Evolutionary conservation across 2,329 filamentous ascomycete species (phyloP), one percentile per base, ranked within the genome.

Genomic region (Claviceps sp.): DNA sequence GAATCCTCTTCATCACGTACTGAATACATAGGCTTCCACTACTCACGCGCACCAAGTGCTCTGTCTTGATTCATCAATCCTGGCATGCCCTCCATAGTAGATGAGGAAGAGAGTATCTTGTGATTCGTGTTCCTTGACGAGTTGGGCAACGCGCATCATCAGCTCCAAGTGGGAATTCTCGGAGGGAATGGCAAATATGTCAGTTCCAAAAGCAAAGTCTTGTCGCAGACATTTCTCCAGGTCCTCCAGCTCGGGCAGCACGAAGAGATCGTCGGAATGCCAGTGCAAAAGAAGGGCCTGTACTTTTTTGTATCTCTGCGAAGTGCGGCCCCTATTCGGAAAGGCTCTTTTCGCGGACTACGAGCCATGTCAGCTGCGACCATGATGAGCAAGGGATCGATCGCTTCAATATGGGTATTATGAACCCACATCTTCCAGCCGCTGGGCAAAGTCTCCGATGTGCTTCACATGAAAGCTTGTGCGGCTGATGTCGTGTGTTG

Each of bases 11-110:
- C 8, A n/a, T 46, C 22, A 8, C 3, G 52, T 42, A 16, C 10
- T 24, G 5, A 44, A 11, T 11, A 10, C 24, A 24, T 24, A 1
- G 24, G 5, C 24, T 24, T 1, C 4, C 24, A 24, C 24, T 47
- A 74, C 73, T 67, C 66, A 76, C 69, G 77, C 77, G 60, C 76
- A 80, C 77, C 77, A 80, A 7, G 76, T 79, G 61, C 77, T 80
- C 59, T 80, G 77, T 48, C 77, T 69, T 22, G 76, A 77, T 54
- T 79, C 75, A 54, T 81, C 77, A 54, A 81, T 81, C 55, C 73
- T 72, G 3, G 77, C 77, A 61, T 81, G 78, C 0, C 78, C 78
- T 11, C 76, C 78, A 52, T 81, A 81, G 60, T 81, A 81, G 16
- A 81, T 64, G 8, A 81, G 60, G 56, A 81, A 78, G 1, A 81